Evolutionary conservation across 805 yeast genomes (phyloP).

Genomic region (Metschnikowia santaceciliae): DNA sequence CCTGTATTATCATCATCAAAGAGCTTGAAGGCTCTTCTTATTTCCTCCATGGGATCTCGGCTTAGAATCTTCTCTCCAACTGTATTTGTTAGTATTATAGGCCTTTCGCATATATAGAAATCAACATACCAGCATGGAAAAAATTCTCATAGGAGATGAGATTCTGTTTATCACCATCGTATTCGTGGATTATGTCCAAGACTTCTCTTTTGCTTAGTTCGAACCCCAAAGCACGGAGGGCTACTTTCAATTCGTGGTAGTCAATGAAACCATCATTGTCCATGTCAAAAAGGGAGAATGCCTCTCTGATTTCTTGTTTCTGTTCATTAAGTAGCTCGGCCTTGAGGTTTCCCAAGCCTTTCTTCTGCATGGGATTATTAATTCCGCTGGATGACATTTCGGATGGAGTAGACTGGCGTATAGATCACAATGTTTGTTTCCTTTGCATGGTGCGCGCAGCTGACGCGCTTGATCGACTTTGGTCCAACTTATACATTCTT

Average conservation of each 20-base stretch:
- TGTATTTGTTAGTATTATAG: constrained; percentile 27
- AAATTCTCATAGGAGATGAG: constrained; percentile 79
- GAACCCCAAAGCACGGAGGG: constrained; percentile 90
- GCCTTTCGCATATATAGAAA: not conserved
- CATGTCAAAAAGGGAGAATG: constrained; percentile 87
- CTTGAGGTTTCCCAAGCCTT: constrained; percentile 43
- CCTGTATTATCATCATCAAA: constrained; percentile 90
- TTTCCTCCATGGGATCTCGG: constrained; percentile 91
- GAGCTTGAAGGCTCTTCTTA: constrained; percentile 79
- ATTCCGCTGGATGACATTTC: constrained; percentile 11
- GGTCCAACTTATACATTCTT: not conserved
- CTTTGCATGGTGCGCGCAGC: constrained; percentile 2
- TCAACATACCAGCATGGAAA: constrained; percentile 60
- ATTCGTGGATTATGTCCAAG: constrained; percentile 70
- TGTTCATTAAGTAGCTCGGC: constrained; percentile 79
- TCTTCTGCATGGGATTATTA: constrained; percentile 12
- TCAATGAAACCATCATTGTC: constrained; percentile 87
- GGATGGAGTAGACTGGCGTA: not conserved
- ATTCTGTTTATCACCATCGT: constrained; percentile 70
- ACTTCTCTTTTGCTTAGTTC: constrained; percentile 75
- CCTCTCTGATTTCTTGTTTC: constrained; percentile 87
- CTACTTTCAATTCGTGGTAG: constrained; percentile 90
- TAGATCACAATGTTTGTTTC: not conserved
- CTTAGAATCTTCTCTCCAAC: constrained; percentile 80
- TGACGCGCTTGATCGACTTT: not conserved